These are phyloP conservation scores for Leonotis leonurus DNA, from an alignment of 257 asterid species.

Conservation along the genomic window DNA sequence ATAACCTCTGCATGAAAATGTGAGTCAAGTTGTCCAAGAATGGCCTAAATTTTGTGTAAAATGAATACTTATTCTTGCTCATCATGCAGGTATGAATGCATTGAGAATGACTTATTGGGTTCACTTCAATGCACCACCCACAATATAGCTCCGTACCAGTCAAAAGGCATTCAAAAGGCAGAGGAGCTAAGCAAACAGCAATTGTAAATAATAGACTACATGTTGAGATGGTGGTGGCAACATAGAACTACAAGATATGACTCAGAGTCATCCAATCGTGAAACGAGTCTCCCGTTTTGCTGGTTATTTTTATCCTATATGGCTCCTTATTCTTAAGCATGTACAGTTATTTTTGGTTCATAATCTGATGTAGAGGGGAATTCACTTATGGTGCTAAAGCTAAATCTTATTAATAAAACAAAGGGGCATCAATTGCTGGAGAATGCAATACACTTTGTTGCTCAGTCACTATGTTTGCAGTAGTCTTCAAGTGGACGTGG, in stretches of 20 bases:
- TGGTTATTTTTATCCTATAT: background rate
- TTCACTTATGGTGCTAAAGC: conserved; percentile 4
- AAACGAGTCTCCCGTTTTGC: background rate
- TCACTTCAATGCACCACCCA: conserved; percentile 59
- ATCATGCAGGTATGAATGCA: conserved; percentile 83
- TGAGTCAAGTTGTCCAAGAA: conserved; percentile 27
- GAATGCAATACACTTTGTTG: background rate
- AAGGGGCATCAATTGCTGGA: background rate
- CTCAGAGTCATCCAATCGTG: background rate
- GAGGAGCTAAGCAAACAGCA: conserved; percentile 44
- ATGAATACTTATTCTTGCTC: conserved; percentile 22
- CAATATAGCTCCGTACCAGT: conserved; percentile 81
- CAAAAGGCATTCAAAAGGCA: conserved; percentile 91
- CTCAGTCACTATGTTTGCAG: too few relatives aligned
- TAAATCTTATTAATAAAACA: background rate
- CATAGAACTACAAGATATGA: background rate
- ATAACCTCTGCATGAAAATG: conserved; percentile 82
- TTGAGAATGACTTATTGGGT: conserved; percentile 85
- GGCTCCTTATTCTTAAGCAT: background rate
- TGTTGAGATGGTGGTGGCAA: background rate
- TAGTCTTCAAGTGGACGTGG: too few relatives aligned
- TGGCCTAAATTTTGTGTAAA: background rate
- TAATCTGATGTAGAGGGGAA: conserved; percentile 2
- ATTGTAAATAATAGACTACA: too few relatives aligned
- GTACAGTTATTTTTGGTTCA: conserved; percentile 11